Percentiles rank a stretch among this genome's conserved stretches.
Evolutionary conservation across 169 alveolate genomes (phyloP).

Genomic region (Cryptosporidium viatorum): DNA sequence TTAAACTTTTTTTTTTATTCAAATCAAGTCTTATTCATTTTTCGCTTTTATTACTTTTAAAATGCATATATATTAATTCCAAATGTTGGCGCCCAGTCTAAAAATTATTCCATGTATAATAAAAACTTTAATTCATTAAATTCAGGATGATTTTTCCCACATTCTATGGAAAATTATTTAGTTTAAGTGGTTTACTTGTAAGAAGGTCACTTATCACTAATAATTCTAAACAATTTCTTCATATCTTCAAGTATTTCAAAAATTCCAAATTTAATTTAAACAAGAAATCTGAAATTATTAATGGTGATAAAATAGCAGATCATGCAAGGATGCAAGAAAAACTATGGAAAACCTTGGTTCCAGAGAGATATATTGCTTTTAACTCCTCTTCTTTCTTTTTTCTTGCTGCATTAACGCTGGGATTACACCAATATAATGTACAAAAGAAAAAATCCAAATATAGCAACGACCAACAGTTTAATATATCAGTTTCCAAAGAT

Average conservation of each 20-base stretch:
- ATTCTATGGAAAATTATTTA: background rate
- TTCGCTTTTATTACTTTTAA: background rate
- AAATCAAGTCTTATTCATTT: background rate
- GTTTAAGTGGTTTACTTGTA: background rate
- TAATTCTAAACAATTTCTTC: background rate
- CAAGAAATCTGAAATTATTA: background rate
- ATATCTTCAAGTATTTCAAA: background rate
- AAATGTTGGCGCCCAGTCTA: conserved; percentile 4
- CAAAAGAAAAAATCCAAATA: background rate
- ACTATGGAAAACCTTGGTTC: conserved; percentile 29
- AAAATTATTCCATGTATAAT: background rate
- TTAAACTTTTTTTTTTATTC: too few relatives aligned
- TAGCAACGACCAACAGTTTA: background rate
- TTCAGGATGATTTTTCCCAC: background rate
- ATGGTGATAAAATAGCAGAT: conserved; percentile 48
- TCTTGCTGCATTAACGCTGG: background rate
- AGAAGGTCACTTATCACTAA: background rate
- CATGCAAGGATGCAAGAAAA: conserved; percentile 10
- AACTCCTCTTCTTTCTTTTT: conserved; percentile 14
- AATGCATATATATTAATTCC: background rate
- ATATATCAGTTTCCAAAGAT: too few relatives aligned
- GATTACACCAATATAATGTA: conserved; percentile 25
- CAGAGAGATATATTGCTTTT: conserved; percentile 12
- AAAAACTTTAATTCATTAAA: background rate
- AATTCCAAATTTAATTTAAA: background rate